These are phyloP conservation scores for Borealophlyctis nickersoniae DNA, from an alignment of 192 early-diverging fungal genomes.

Conservation along the genomic window DNA sequence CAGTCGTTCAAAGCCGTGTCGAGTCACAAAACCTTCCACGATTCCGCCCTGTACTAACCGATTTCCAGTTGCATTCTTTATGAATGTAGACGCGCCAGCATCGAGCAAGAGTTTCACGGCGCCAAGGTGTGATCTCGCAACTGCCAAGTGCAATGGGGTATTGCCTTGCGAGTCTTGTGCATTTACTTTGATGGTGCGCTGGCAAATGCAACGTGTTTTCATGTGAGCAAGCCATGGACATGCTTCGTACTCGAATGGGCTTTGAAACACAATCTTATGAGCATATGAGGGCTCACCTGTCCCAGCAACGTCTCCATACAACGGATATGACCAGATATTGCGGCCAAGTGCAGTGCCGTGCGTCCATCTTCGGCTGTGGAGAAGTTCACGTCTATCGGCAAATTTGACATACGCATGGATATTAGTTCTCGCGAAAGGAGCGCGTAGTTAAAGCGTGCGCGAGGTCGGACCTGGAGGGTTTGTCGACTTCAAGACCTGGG, in stretches of 20 bases:
- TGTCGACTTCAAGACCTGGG: too few relatives aligned
- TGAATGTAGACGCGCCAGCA: slow-evolving; percentile 14
- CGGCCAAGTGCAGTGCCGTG: slow-evolving; percentile 27
- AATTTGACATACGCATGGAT: too few relatives aligned
- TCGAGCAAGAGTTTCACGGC: slow-evolving; percentile 18
- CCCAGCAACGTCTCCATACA: slow-evolving; percentile 11
- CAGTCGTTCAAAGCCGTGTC: too few relatives aligned
- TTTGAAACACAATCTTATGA: background rate
- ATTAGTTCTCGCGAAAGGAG: too few relatives aligned
- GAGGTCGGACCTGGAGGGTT: too few relatives aligned
- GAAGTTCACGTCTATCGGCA: background rate
- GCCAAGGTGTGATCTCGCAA: slow-evolving; percentile 7
- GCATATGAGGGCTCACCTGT: slow-evolving; percentile 3
- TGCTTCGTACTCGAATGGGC: too few relatives aligned
- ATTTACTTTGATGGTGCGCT: slow-evolving; percentile 20
- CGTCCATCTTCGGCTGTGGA: slow-evolving; percentile 4
- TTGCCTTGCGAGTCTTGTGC: slow-evolving; percentile 23
- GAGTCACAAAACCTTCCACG: too few relatives aligned
- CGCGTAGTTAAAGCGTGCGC: too few relatives aligned
- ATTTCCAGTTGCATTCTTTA: slow-evolving; percentile 17
- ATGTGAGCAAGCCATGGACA: too few relatives aligned
- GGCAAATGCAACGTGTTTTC: background rate
- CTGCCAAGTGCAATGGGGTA: slow-evolving; percentile 28
- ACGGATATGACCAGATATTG: slow-evolving; percentile 9
- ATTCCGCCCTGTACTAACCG: slow-evolving; percentile 15